A percentile compares a stretch with the other conserved stretches of the same genome.
Conservation (phyloP, 495 filamentous ascomycete species). For the Chaetomidium leptoderma region DNA sequence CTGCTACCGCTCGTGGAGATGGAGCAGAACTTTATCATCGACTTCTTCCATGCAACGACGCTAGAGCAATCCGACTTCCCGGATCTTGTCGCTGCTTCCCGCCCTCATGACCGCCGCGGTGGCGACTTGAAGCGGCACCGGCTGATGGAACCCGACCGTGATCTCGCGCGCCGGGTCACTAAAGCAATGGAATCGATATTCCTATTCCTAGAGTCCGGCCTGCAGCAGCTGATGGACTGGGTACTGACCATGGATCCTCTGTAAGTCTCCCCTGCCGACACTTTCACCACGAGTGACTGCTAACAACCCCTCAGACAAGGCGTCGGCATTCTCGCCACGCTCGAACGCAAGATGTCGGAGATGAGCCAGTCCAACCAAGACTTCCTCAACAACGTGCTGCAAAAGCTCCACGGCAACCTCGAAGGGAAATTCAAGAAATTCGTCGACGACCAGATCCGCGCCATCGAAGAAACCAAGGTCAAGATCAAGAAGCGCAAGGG, state of each 20-base stretch:
- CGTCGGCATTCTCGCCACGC: conserved; percentile 75
- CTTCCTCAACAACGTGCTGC: conserved; percentile 72
- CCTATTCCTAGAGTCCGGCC: conserved; percentile 69
- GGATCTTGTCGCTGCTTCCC: conserved; percentile 63
- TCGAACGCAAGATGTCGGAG: conserved; percentile 70
- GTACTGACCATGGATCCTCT: conserved; percentile 71
- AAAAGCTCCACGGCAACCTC: conserved; percentile 73
- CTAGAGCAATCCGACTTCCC: conserved; percentile 72
- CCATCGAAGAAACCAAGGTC: conserved; percentile 98
- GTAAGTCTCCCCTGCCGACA: conserved; percentile 49
- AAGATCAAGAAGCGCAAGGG: conserved; percentile 98
- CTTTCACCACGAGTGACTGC: background rate
- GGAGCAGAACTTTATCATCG: conserved; percentile 91
- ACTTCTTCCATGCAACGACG: conserved; percentile 87
- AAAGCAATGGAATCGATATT: conserved; percentile 85
- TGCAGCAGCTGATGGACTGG: conserved; percentile 84
- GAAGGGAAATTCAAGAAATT: conserved; percentile 78
- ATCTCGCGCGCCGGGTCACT: conserved; percentile 70
- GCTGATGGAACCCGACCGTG: conserved; percentile 78
- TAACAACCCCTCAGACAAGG: conserved; percentile 60
- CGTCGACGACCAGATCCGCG: conserved; percentile 88
- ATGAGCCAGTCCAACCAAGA: conserved; percentile 88
- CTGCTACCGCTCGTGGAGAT: conserved; percentile 72
- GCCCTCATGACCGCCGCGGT: conserved; percentile 62
- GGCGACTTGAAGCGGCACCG: conserved; percentile 66